Base-by-base conservation (phyloP, 306 rosid species). In the Rosa rugosa region DNA sequence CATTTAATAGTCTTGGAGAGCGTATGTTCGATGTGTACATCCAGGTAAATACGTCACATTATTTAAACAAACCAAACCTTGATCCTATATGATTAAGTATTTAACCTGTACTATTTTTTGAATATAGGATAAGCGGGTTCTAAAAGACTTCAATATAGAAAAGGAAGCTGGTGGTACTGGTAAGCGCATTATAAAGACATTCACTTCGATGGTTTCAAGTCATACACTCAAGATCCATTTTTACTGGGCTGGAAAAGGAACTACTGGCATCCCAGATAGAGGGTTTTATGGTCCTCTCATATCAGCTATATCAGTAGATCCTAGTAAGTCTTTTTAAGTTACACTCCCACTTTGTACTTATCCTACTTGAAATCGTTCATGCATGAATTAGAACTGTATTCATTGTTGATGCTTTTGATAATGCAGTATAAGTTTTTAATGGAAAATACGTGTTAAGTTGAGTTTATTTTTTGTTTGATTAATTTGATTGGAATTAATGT, bases 191-290 rank as follows among this genome's bases (percentile, higher is more conserved):
- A 79, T 85, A 71, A 92, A 87, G 89, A 81, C 11, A 41, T 89
- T 89, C 54, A 89, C 83, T 68, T 90, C 84, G 3, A 49, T 38
- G 45, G 99, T 94, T 75, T 81, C 84, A 0, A 78, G 85, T 45
- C 70, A 85, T 80, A 88, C 99, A 23, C 80, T 94, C 75, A 94
- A 90, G 86, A 94, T 94, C 79, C 97, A 85, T 73, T 88, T 94
- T 67, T 91, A 92, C 64, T 94, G 97, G 92, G 93, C 97, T 77
- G 99, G 99, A 81, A 92, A 90, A 86, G 99, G 99, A 82, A 92
- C 99, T 47, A 94, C 97, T n/a, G 99, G 99, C 84, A 94, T 94
- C 79, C 99, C 99, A 20, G 72, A 79, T 34, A 86, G 99, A 88
- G 97, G 99, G 75, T 86, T 74, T 83, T 94, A 94, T 75, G 99